Conservation (phyloP, 768 basidiomycete genomes). For the Exidia glandulosa region DNA sequence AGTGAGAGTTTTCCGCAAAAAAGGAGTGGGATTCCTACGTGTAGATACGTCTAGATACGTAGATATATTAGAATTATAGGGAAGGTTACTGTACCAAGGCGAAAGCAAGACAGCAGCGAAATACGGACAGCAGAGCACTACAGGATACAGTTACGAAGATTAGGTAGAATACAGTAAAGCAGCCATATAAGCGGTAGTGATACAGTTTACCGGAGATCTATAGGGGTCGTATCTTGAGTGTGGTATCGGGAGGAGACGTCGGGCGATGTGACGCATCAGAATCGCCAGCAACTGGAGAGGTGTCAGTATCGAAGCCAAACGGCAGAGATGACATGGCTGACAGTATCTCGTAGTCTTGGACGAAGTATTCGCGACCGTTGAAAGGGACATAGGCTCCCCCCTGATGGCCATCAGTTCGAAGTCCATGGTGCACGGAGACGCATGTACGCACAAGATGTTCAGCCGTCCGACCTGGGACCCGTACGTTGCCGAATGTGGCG, state of each 20-base stretch:
- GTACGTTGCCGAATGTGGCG: slow-evolving; percentile 36
- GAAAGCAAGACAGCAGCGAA: too few species aligned
- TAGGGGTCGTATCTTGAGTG: too few species aligned
- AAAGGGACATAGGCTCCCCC: not conserved
- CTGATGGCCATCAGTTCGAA: not conserved
- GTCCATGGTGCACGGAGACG: not conserved
- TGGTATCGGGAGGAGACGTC: too few species aligned
- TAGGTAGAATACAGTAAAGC: not conserved
- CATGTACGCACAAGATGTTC: slow-evolving; percentile 41
- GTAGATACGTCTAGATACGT: too few species aligned
- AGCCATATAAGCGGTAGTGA: not conserved
- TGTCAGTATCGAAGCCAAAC: not conserved
- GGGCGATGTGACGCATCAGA: not conserved
- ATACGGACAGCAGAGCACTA: too few species aligned
- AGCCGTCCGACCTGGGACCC: slow-evolving; percentile 66
- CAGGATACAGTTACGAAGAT: not conserved
- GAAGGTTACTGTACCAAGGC: too few species aligned
- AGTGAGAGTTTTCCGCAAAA: too few species aligned
- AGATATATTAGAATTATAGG: too few species aligned
- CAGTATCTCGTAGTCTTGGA: not conserved
- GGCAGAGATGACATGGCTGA: not conserved
- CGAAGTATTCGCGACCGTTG: not conserved
- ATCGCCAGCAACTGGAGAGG: not conserved
- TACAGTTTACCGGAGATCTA: too few species aligned
- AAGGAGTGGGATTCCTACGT: too few species aligned